Evolutionary conservation across 2,329 filamentous ascomycete species (phyloP).

Genomic region (Thelonectria discophora): DNA sequence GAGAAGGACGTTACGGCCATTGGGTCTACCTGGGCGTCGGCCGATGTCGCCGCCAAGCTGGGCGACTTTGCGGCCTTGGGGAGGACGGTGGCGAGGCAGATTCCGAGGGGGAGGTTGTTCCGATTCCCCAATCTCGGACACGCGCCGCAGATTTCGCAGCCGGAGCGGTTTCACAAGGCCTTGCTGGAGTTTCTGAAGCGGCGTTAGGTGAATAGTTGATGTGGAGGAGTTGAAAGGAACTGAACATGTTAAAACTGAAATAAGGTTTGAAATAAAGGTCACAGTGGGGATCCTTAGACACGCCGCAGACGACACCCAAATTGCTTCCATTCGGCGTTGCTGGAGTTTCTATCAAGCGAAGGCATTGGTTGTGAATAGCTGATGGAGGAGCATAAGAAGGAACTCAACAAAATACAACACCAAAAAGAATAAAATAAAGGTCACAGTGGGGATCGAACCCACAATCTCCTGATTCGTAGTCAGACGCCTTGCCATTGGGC

Average conservation of each 20-base stretch:
- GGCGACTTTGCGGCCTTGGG: conserved; percentile 61
- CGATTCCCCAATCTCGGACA: conserved; percentile 60
- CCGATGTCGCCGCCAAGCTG: conserved; percentile 53
- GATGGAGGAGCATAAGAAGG: too few relatives aligned
- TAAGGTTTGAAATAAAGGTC: too few relatives aligned
- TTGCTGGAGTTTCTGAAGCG: conserved; percentile 55
- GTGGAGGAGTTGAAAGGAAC: not conserved
- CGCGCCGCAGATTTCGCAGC: conserved; percentile 62
- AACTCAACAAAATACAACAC: not conserved
- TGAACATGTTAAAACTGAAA: too few relatives aligned
- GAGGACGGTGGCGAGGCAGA: conserved; percentile 52
- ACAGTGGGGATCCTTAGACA: too few relatives aligned
- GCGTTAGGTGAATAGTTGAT: not conserved
- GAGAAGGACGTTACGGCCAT: conserved; percentile 64
- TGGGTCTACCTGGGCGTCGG: conserved; percentile 60
- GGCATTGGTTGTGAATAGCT: too few relatives aligned
- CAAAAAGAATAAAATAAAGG: conserved; percentile 3
- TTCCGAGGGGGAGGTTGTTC: conserved; percentile 56
- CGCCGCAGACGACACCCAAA: too few relatives aligned
- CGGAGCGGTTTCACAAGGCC: conserved; percentile 56
- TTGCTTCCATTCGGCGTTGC: too few relatives aligned
- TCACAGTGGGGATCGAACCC: conserved; percentile 45
- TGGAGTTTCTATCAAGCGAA: too few relatives aligned
- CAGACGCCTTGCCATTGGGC: conserved; percentile 47
- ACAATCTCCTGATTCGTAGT: conserved; percentile 48